These are phyloP conservation scores for Nepenthes mirabilis DNA, from an alignment of 148 eudicot species.

Conservation along the genomic window DNA sequence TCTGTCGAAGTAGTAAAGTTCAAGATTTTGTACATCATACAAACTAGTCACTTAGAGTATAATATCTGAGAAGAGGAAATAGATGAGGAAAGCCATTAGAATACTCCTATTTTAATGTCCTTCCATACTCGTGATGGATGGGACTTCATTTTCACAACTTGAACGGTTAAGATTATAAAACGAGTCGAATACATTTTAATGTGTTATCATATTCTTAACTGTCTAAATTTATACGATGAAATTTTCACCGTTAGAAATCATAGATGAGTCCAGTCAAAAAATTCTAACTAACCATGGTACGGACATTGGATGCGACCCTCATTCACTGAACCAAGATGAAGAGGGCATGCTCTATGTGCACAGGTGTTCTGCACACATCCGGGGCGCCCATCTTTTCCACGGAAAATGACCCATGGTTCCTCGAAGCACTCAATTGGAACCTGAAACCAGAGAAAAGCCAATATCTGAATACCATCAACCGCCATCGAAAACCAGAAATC, in stretches of 20 bases:
- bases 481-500: not conserved
- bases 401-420: constrained; percentile 88
- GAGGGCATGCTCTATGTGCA: constrained; percentile 98
- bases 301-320: constrained; percentile 96
- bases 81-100: too few relatives aligned
- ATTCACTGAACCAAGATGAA: constrained; percentile 78
- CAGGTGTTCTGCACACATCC: constrained; percentile 92
- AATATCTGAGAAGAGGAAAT: too few relatives aligned
- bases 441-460: constrained; percentile 22
- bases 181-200: too few relatives aligned
- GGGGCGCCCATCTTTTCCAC: constrained; percentile 83
- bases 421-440: constrained; percentile 89
- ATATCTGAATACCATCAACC: too few relatives aligned
- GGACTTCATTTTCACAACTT: too few relatives aligned
- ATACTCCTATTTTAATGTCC: too few relatives aligned
- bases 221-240: too few relatives aligned
- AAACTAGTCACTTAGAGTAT: not conserved
- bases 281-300: constrained; percentile 57
- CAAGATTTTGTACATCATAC: not conserved
- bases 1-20: too few relatives aligned
- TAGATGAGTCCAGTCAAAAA: not conserved
- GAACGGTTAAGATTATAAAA: too few relatives aligned
- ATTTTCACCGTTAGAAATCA: not conserved
- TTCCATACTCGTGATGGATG: too few relatives aligned
- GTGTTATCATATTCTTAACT: too few relatives aligned